phyloP scores from a whole-genome alignment of 306 rosid species.

The Cicer pinnatifidum region DNA sequence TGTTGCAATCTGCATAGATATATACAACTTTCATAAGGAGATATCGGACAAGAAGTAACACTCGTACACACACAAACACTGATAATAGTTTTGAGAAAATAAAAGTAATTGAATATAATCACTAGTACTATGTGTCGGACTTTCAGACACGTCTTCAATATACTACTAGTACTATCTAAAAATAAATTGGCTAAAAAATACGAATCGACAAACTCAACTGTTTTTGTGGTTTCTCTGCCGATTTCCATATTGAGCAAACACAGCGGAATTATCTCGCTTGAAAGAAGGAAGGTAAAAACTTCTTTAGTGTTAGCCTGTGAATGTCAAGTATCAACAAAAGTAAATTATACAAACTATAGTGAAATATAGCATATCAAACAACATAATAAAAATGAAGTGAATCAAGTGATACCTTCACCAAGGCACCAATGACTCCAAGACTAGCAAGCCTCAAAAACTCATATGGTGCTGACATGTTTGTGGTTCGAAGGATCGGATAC shows the following conservation, averaged over 20 bases:
- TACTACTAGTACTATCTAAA: too few species aligned
- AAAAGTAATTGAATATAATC: too few species aligned
- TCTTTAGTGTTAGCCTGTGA: neutral
- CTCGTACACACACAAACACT: too few species aligned
- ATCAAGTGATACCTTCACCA: constrained; percentile 71
- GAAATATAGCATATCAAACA: neutral
- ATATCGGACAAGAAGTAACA: neutral
- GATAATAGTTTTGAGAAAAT: too few species aligned
- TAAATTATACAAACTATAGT: neutral
- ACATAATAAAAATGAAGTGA: constrained; percentile 17
- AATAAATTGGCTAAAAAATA: too few species aligned
- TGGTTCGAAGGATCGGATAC: constrained; percentile 83
- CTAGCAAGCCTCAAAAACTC: constrained; percentile 86
- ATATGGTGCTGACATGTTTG: constrained; percentile 73
- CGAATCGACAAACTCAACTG: neutral
- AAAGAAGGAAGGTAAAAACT: neutral
- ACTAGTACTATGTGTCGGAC: too few species aligned
- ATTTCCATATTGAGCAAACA: neutral
- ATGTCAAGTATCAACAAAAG: neutral
- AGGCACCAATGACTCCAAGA: constrained; percentile 76
- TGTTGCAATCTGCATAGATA: neutral
- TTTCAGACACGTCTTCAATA: too few species aligned
- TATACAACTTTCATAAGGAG: neutral
- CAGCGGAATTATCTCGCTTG: neutral
- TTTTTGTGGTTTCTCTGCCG: neutral